A percentile compares a stretch with the other conserved stretches of the same genome.
Conservation (phyloP, 495 filamentous ascomycete species). For the Xylaria scruposa region DNA sequence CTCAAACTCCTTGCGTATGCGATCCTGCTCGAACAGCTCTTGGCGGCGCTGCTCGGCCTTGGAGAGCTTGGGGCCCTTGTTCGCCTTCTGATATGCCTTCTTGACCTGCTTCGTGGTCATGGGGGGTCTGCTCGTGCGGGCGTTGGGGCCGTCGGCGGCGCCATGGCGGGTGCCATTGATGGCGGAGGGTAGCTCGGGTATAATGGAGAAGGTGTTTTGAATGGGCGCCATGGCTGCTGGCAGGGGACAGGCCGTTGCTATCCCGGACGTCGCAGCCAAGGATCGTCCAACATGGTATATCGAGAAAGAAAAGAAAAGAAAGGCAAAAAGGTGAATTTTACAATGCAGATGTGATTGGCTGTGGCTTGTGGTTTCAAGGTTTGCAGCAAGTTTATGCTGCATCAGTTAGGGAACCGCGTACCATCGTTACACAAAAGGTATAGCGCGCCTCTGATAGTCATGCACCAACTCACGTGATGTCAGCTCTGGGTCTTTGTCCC, state of each 20-base stretch:
- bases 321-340: not conserved
- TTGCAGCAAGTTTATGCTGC: not conserved
- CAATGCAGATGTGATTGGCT: not conserved
- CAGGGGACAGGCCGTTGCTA: conserved; percentile 6
- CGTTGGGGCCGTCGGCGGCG: conserved; percentile 11
- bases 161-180: conserved; percentile 26
- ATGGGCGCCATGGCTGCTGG: conserved; percentile 32
- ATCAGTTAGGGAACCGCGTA: not conserved
- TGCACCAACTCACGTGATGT: too few species aligned
- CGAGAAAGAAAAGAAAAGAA: not conserved
- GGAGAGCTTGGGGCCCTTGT: conserved; percentile 44
- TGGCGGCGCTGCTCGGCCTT: conserved; percentile 49
- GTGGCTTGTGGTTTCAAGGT: not conserved
- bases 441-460: too few species aligned
- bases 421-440: too few species aligned
- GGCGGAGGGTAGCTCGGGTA: conserved; percentile 37
- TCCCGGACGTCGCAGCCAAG: conserved; percentile 14
- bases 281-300: conserved; percentile 2
- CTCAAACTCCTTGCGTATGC: conserved; percentile 51
- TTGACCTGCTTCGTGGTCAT: conserved; percentile 56
- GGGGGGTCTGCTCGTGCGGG: conserved; percentile 34
- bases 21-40: conserved; percentile 53
- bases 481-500: too few species aligned
- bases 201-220: conserved; percentile 43
- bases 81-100: conserved; percentile 46